Evolutionary conservation across 441 rosid genomes (phyloP).

Genomic region (Omphalea diandra): DNA sequence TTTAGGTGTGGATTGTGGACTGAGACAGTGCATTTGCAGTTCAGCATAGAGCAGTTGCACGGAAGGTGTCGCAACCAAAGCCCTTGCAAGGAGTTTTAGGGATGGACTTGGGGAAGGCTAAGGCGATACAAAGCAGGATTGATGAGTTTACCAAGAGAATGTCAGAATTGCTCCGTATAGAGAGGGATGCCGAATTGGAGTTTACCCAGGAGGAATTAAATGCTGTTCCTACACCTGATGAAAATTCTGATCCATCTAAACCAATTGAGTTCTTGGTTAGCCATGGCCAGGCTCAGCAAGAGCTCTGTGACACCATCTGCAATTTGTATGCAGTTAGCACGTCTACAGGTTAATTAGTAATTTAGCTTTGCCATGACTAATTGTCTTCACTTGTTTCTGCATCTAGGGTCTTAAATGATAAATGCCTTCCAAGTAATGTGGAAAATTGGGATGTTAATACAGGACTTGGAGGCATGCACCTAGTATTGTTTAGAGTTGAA

Average conservation of each 20-base stretch:
- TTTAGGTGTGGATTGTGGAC: constrained; percentile 26
- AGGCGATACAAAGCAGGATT: constrained; percentile 68
- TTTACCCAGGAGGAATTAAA: constrained; percentile 90
- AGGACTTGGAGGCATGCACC: constrained; percentile 97
- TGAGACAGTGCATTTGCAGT: constrained; percentile 53
- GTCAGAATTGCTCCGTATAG: constrained; percentile 90
- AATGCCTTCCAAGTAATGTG: constrained; percentile 20
- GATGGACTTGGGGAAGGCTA: constrained; percentile 70
- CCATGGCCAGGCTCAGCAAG: constrained; percentile 92
- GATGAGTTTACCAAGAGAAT: constrained; percentile 62
- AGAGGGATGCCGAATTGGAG: constrained; percentile 95
- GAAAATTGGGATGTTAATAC: constrained; percentile 29
- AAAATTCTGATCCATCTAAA: constrained; percentile 56
- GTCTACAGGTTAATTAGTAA: constrained; percentile 58
- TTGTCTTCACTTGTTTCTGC: constrained; percentile 10
- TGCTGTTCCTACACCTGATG: constrained; percentile 84
- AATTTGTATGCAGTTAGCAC: constrained; percentile 83
- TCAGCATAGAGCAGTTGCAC: constrained; percentile 83
- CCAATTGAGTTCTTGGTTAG: constrained; percentile 95
- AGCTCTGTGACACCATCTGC: constrained; percentile 96
- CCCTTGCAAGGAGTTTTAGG: constrained; percentile 78
- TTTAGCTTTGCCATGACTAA: constrained; percentile 17
- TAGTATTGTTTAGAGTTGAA: constrained; percentile 81
- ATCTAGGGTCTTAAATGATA: background rate
- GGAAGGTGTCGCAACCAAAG: constrained; percentile 66